Evolutionary conservation across 1,284 basidiomycete species (phyloP).

Genomic region (Boletellus deceptivus): DNA sequence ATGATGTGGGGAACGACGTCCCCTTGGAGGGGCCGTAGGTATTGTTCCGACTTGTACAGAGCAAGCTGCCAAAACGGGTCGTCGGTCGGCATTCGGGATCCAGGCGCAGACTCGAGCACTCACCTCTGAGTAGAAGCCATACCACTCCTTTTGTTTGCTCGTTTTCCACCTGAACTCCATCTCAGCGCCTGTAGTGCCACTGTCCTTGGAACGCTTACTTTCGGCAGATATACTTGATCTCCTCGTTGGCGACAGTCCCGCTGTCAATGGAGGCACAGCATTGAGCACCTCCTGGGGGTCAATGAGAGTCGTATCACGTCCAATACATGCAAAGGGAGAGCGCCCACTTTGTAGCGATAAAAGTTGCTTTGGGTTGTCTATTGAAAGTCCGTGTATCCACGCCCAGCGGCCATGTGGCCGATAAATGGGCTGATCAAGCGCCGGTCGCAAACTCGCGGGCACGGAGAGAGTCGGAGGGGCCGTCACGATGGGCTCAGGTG

Average conservation of each 20-base stretch:
- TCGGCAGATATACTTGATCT: slow-evolving; percentile 48
- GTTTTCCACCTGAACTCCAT: slow-evolving; percentile 37
- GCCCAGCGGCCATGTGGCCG: slow-evolving; percentile 38
- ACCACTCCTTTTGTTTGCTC: slow-evolving; percentile 35
- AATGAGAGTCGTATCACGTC: slow-evolving; percentile 8
- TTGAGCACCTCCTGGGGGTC: slow-evolving; percentile 37
- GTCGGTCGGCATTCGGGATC: background rate
- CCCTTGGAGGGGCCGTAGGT: slow-evolving; percentile 54
- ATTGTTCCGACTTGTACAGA: slow-evolving; percentile 43
- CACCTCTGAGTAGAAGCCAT: slow-evolving; percentile 46
- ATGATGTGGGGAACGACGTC: slow-evolving; percentile 52
- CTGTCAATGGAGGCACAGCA: slow-evolving; percentile 43
- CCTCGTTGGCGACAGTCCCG: slow-evolving; percentile 32
- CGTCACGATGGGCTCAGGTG: background rate
- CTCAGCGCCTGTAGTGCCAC: slow-evolving; percentile 12
- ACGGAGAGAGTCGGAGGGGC: background rate
- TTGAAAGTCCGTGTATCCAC: slow-evolving; percentile 37
- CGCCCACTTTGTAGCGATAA: slow-evolving; percentile 29
- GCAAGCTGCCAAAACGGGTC: slow-evolving; percentile 28
- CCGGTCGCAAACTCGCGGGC: slow-evolving; percentile 1
- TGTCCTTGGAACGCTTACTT: slow-evolving; percentile 34
- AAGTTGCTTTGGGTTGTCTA: slow-evolving; percentile 29
- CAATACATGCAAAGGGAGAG: background rate
- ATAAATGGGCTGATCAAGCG: slow-evolving; percentile 30
- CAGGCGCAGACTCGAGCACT: slow-evolving; percentile 1